Percentiles rank a stretch among this genome's conserved stretches.
Conservation (phyloP, 352 stramenopile species). For the Plasmopara muralis region DNA sequence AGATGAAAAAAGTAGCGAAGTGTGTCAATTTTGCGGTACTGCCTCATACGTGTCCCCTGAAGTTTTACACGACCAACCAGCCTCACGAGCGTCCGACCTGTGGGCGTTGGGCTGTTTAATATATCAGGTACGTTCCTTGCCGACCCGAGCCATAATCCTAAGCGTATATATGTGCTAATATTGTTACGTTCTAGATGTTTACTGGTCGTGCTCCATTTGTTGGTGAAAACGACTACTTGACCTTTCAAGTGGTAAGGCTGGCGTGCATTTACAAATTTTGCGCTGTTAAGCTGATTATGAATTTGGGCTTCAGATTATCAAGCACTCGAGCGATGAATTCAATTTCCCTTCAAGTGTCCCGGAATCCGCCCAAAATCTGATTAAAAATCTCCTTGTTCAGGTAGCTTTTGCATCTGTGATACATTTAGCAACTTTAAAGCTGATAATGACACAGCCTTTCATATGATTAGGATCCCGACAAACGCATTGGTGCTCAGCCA, state of each 20-base stretch:
- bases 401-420: conserved; percentile 8
- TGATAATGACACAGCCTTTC: background rate
- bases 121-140: conserved; percentile 46
- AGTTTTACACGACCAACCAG: conserved; percentile 80
- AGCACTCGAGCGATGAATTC: conserved; percentile 72
- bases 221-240: conserved; percentile 88
- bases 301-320: conserved; percentile 51
- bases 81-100: conserved; percentile 75
- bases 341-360: conserved; percentile 65
- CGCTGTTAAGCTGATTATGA: conserved; percentile 2
- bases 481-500: conserved; percentile 66
- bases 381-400: conserved; percentile 69
- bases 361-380: conserved; percentile 60
- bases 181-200: conserved; percentile 47
- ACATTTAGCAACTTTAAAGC: too few species aligned
- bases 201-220: conserved; percentile 79
- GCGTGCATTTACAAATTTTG: background rate
- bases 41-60: conserved; percentile 90
- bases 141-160: background rate
- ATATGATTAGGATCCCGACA: conserved; percentile 29
- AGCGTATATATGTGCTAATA: background rate
- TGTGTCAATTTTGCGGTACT: conserved; percentile 84
- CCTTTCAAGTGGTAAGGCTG: conserved; percentile 74
- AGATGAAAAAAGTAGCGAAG: conserved; percentile 47
- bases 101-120: conserved; percentile 90